Evolutionary conservation across 257 asterid genomes (phyloP).

Genomic region (Fraxinus americana): DNA sequence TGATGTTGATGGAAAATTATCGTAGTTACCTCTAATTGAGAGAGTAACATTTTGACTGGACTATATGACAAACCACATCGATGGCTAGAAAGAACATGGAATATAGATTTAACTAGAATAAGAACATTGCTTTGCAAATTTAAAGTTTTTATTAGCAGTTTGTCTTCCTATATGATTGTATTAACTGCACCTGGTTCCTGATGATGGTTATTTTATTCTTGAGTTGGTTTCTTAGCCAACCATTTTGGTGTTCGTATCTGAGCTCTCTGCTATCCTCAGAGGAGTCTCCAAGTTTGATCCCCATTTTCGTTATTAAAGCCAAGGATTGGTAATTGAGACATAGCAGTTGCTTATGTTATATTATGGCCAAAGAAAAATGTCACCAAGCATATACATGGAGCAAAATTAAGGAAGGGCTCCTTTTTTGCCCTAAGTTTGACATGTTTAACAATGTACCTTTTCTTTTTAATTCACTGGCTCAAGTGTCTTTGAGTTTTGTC

Average conservation of each 20-base stretch:
- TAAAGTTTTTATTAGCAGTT: background rate
- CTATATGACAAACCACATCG: background rate
- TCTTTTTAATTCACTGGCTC: background rate
- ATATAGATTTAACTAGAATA: background rate
- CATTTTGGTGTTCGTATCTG: background rate
- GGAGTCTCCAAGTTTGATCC: background rate
- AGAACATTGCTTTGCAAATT: background rate
- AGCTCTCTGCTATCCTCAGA: background rate
- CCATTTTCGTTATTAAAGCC: background rate
- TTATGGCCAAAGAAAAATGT: background rate
- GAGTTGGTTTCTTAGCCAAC: background rate
- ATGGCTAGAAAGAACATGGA: background rate
- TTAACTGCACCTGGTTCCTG: background rate
- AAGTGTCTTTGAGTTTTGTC: slow-evolving; percentile 10
- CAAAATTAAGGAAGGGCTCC: background rate
- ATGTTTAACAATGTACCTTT: background rate
- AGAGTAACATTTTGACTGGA: background rate
- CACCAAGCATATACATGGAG: background rate
- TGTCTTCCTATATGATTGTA: background rate
- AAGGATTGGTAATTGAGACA: background rate
- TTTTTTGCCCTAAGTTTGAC: background rate
- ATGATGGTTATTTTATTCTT: background rate
- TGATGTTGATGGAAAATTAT: background rate
- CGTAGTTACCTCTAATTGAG: background rate
- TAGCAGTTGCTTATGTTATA: background rate